phyloP scores from a whole-genome alignment of 2,329 filamentous ascomycete species.

The Botrytis squamosa region DNA sequence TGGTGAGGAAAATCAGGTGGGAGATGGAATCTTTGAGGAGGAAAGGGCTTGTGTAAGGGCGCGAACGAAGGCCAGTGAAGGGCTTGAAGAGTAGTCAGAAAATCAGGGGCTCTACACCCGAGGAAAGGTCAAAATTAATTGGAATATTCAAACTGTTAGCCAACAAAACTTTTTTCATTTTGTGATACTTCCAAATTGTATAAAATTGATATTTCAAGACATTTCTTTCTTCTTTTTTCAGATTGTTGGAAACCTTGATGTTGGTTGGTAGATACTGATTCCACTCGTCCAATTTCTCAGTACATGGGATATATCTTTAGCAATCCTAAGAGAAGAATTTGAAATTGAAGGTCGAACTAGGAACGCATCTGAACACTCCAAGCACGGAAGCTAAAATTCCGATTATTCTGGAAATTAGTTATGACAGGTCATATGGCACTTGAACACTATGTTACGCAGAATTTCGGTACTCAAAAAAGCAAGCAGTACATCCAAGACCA shows the following conservation, averaged over 20 bases:
- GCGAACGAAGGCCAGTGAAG: no score
- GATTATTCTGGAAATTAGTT: not conserved
- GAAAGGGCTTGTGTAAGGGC: not conserved
- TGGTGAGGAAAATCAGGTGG: not conserved
- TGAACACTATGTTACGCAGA: not conserved
- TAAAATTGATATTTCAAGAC: no score
- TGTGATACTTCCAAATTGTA: not conserved
- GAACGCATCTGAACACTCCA: not conserved
- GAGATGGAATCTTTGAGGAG: not conserved
- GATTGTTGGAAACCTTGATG: not conserved
- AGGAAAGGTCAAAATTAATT: not conserved
- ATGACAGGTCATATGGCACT: not conserved
- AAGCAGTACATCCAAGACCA: not conserved
- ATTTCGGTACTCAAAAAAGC: not conserved
- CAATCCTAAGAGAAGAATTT: not conserved
- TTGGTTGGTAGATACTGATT: not conserved
- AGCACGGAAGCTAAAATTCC: not conserved
- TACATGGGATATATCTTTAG: not conserved
- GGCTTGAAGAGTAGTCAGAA: not conserved
- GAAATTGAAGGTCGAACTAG: not conserved
- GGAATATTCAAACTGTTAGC: fast-evolving
- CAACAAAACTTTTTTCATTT: fast-evolving
- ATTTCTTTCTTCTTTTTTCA: not conserved
- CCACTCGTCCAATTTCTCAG: not conserved
- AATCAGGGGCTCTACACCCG: fast-evolving